A percentile compares a stretch with the other conserved stretches of the same genome.
Conservation (phyloP, 306 rosid species). For the Dicorynia guianensis region DNA sequence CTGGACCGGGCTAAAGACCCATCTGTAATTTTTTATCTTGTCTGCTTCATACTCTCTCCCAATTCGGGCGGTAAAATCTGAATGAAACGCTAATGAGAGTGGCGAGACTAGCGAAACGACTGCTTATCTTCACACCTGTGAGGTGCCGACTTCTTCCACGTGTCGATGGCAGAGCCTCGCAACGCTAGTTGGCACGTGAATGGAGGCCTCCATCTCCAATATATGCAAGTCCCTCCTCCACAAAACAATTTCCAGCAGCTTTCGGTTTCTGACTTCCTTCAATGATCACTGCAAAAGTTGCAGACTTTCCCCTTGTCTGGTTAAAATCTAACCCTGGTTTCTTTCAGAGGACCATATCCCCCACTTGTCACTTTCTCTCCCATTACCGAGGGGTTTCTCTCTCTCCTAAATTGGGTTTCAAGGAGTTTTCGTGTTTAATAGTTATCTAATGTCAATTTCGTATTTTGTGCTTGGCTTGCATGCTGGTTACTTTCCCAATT, state of each 20-base stretch:
- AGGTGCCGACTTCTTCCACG: background rate
- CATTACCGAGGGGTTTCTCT: background rate
- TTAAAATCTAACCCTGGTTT: constrained; percentile 14
- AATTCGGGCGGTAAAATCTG: no score
- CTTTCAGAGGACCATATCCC: background rate
- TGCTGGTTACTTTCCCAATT: constrained; percentile 34
- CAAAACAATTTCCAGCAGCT: background rate
- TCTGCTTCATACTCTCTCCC: no score
- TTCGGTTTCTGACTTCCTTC: background rate
- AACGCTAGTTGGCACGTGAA: background rate
- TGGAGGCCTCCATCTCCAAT: no score
- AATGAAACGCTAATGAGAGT: background rate
- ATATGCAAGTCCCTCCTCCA: no score
- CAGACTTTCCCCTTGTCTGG: background rate
- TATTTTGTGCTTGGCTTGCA: constrained; percentile 43
- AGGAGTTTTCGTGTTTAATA: background rate
- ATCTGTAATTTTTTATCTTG: no score
- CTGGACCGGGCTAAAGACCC: no score
- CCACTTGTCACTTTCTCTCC: constrained; percentile 3
- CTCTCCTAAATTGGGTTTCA: background rate
- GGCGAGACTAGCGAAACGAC: background rate
- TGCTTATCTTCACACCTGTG: background rate
- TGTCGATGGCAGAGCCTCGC: background rate
- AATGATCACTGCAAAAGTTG: background rate
- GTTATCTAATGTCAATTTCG: constrained; percentile 37